Percentiles rank a stretch among this genome's conserved stretches.
phyloP scores from a whole-genome alignment of 2,329 filamentous ascomycete species.

The Arachnomyces sp. region DNA sequence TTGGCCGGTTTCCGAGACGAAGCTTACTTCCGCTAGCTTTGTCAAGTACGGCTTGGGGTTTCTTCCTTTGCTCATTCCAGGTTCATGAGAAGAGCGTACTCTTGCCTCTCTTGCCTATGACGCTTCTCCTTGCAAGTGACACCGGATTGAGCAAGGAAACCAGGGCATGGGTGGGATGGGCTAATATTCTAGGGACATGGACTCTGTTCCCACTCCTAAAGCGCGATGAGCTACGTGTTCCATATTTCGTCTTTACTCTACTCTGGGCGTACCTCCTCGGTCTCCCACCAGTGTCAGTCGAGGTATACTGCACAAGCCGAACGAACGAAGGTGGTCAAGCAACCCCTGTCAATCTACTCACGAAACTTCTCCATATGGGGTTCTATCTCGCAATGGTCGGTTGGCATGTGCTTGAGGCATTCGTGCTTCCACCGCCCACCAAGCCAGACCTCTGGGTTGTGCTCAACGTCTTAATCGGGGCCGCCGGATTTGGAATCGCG shows the following conservation, averaged over 20 bases:
- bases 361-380: slow-evolving; percentile 62
- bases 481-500: slow-evolving; percentile 74
- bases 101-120: slow-evolving; percentile 88
- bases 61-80: slow-evolving; percentile 96
- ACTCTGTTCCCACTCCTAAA: slow-evolving; percentile 88
- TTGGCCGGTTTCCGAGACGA: slow-evolving; percentile 71
- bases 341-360: slow-evolving; percentile 44
- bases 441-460: slow-evolving; percentile 97
- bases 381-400: slow-evolving; percentile 71
- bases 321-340: slow-evolving; percentile 25
- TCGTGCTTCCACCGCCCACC: slow-evolving; percentile 57
- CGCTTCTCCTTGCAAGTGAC: slow-evolving; percentile 69
- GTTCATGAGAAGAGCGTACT: slow-evolving; percentile 98
- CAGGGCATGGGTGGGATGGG: slow-evolving; percentile 91
- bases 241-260: slow-evolving; percentile 75
- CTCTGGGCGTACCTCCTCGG: slow-evolving; percentile 90
- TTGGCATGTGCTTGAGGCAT: slow-evolving; percentile 74
- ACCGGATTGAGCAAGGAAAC: slow-evolving; percentile 68
- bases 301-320: slow-evolving; percentile 54
- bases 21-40: slow-evolving; percentile 72
- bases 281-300: slow-evolving; percentile 68
- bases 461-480: slow-evolving; percentile 77
- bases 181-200: slow-evolving; percentile 82
- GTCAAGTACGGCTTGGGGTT: slow-evolving; percentile 83
- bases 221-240: slow-evolving; percentile 73